phyloP scores from a whole-genome alignment of 1,139 yeast species.

The Suhomyces yuchorum region DNA sequence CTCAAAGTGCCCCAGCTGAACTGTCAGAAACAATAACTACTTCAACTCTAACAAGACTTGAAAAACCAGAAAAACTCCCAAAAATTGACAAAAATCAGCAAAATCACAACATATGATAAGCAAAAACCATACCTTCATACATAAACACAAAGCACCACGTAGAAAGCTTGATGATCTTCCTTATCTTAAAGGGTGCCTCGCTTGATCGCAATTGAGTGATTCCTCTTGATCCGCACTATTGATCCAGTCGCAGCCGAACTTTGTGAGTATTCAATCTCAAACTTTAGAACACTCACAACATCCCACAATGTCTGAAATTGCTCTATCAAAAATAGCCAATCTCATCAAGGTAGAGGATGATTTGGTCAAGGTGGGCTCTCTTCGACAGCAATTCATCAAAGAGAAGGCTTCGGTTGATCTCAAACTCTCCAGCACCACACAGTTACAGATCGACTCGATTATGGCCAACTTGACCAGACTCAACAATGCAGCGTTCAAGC shows the following conservation, averaged over 20 bases:
- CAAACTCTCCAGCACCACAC: constrained; percentile 65
- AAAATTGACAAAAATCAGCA: too few species aligned
- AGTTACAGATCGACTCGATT: constrained; percentile 58
- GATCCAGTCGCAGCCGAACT: neutral
- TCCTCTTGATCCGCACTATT: neutral
- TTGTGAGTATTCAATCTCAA: neutral
- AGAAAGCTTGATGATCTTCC: too few species aligned
- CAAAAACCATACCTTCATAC: too few species aligned
- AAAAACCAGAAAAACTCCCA: too few species aligned
- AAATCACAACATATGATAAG: too few species aligned
- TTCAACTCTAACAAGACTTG: too few species aligned
- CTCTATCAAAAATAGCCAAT: constrained; percentile 46
- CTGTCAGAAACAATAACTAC: too few species aligned
- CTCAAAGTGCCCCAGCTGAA: too few species aligned
- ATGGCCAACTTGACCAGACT: constrained; percentile 42
- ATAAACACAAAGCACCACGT: too few species aligned
- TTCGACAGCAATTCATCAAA: constrained; percentile 62
- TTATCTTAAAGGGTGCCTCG: too few species aligned
- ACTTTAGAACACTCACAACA: neutral
- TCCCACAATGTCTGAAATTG: constrained; percentile 42
- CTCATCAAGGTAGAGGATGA: constrained; percentile 57
- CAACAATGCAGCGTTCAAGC: constrained; percentile 38
- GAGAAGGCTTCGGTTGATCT: constrained; percentile 76
- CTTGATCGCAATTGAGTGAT: too few species aligned
- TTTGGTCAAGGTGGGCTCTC: constrained; percentile 53